A percentile compares a stretch with the other conserved stretches of the same genome.
phyloP scores from a whole-genome alignment of 1,139 yeast genomes.

The Scheffersomyces cryptocercus region DNA sequence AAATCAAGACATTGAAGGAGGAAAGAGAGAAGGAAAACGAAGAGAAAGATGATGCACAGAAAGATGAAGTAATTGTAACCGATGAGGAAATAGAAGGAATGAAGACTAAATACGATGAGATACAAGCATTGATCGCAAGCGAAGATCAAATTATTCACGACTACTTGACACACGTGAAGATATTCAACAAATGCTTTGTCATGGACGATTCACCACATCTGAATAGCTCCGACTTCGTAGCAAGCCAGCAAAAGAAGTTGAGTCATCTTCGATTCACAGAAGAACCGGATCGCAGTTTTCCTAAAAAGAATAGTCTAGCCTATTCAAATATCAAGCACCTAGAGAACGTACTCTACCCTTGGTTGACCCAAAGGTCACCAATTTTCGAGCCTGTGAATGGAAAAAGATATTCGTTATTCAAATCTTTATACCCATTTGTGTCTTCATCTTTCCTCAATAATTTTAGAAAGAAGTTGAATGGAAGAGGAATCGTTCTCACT shows the following conservation, averaged over 20 bases:
- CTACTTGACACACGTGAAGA: constrained; percentile 10
- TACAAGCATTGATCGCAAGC: constrained; percentile 8
- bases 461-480: constrained; percentile 19
- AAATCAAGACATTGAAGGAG: not conserved
- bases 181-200: constrained; percentile 13
- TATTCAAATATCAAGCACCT: not conserved
- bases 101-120: constrained; percentile 7
- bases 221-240: not conserved
- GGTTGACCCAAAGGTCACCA: constrained; percentile 27
- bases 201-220: not conserved
- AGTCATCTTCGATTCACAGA: not conserved
- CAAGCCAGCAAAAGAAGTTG: not conserved
- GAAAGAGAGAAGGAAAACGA: not conserved
- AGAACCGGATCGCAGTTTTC: not conserved
- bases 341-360: constrained; percentile 19
- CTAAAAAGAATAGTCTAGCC: not conserved
- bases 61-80: not conserved
- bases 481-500: constrained; percentile 39
- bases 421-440: constrained; percentile 1
- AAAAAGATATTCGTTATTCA: constrained; percentile 4
- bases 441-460: not conserved
- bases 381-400: constrained; percentile 20
- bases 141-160: constrained; percentile 13
- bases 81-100: not conserved
- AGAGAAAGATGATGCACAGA: not conserved